Evolutionary conservation across 371 early-diverging fungal genomes (phyloP), one percentile per base, ranked within the genome.

Genomic region (Conidiobolus incongruus): DNA sequence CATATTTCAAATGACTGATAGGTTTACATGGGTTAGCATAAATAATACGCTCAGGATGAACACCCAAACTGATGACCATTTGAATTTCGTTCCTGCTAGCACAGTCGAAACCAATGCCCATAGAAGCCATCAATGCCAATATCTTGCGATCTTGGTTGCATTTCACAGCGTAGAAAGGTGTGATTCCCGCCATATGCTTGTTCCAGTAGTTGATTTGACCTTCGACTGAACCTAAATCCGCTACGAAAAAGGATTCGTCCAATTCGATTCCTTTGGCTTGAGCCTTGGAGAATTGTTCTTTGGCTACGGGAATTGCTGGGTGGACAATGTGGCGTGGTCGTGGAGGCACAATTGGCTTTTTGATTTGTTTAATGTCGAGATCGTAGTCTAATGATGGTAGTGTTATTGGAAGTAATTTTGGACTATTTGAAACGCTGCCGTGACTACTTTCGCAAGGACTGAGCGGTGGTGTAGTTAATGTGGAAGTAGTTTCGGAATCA

Each of bases 1-100:
- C 88, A 52, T 68, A 88, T 43, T 81, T 80, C 53, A 96, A 73
- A 57, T 85, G 89, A 12, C 92, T 89, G 17, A 75, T 70, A 50
- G 86, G 90, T 66, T 96, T 96, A 72, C 95, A 94, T 29, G 97
- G 96, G 62, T 95, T 92, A 48, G 97, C 97, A 49, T 87, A 96
- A 54, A 96, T 91, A 52, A 96, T 80, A 40, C 79, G 68, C 26
- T 56, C 55, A 15, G 91, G 66, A 35, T 71, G 70, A 1, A 77
- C 81, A 45, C 90, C 90, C 35, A 72, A 55, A 28, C 70, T 64
- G 45, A 93, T 66, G 34, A 80, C 81, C 40, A 70, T 68, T 49
- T 85, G 74, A 41, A 94, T 81, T 66, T 96, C 97, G 32, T 66
- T 65, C 52, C 70, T 71, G 63, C 75, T 75, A n/a, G 77, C 83